Evolutionary conservation across 2,329 filamentous ascomycete genomes (phyloP), one percentile per base, ranked within the genome.

Genomic region (Keithomyces neogunnii): DNA sequence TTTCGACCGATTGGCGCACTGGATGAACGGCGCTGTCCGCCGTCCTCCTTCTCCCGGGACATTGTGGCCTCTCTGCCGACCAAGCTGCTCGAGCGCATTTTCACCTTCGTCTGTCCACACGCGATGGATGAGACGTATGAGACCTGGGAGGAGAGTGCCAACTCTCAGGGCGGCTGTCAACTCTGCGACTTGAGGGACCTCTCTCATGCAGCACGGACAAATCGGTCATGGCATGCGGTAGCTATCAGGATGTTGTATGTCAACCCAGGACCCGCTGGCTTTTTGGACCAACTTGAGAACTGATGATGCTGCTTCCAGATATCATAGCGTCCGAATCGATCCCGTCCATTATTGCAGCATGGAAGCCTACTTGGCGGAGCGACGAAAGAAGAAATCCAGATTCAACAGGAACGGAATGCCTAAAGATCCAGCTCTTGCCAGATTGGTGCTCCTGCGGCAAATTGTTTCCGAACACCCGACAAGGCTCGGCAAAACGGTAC

Each of bases 291-390:
- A 29, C 11, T 19, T 7, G 11, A 30, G 9, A 5, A 5, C 40
- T 47, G 36, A 47, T 28, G 5, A 7, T 31, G 30, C 11, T 29
- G 36, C 26, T 48, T 38, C 38, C 61, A 95, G 89, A 58, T 95
- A 95, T 67, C 84, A 85, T 62, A 91, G 89, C 73, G 84, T 97
- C 58, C 88, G 91, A 53, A 93, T 97, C 66, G 92, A 97, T 66
- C 81, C 88, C 19, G 91, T 96, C 33, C 92, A 97, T 70, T 96
- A 96, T 71, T 97, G 92, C 73, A 83, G 87, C 57, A 85, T 88
- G 60, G 92, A 97, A 69, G 85, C 88, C 53, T 75, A 86, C 59
- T 80, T 96, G 36, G 81, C 88, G 49, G 88, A 92, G 60, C 84
- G 81, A 66, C 86, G 91, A 56, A 89, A 88, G 66, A 84, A 84